A percentile compares a stretch with the other conserved stretches of the same genome.
Evolutionary conservation across 345 rosid genomes (phyloP).

Genomic region (Abelmoschus esculentus): DNA sequence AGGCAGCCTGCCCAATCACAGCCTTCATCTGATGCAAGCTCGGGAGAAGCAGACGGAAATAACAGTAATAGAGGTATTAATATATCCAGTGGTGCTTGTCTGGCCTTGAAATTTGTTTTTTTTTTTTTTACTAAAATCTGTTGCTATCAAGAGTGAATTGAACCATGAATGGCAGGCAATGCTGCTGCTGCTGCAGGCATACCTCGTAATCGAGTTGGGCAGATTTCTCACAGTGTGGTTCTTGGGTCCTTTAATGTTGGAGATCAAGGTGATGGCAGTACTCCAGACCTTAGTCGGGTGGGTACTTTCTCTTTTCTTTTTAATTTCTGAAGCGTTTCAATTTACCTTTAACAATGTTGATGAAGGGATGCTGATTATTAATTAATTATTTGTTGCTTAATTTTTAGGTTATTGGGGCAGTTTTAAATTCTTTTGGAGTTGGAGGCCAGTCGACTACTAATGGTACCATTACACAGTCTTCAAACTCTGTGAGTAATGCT

Average conservation of each 20-base stretch:
- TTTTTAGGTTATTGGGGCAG: conserved; percentile 77
- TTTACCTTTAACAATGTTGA: not conserved
- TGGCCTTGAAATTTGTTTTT: conserved; percentile 1
- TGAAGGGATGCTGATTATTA: not conserved
- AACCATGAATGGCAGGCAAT: conserved; percentile 36
- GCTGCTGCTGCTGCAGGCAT: conserved; percentile 40
- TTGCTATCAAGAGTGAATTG: not conserved
- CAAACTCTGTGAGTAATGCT: conserved; percentile 39
- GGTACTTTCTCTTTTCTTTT: not conserved
- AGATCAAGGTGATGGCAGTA: conserved; percentile 67
- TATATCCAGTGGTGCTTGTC: not conserved
- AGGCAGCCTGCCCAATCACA: conserved; percentile 66
- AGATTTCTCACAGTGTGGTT: conserved; percentile 79
- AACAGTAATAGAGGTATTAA: conserved; percentile 37
- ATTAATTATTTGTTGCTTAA: conserved; percentile 3
- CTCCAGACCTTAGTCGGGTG: conserved; percentile 66
- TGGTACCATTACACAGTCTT: conserved; percentile 32
- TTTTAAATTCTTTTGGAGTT: conserved; percentile 74
- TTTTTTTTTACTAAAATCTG: conserved; percentile 1
- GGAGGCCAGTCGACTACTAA: conserved; percentile 45
- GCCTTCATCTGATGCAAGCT: conserved; percentile 44
- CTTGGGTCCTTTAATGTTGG: conserved; percentile 80
- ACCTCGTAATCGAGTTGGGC: conserved; percentile 54
- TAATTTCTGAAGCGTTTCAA: not conserved
- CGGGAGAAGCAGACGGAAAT: conserved; percentile 41